Percentiles rank a stretch among this genome's conserved stretches.
Evolutionary conservation across 1,284 basidiomycete species (phyloP).

Genomic region (Ganoderma boninense): DNA sequence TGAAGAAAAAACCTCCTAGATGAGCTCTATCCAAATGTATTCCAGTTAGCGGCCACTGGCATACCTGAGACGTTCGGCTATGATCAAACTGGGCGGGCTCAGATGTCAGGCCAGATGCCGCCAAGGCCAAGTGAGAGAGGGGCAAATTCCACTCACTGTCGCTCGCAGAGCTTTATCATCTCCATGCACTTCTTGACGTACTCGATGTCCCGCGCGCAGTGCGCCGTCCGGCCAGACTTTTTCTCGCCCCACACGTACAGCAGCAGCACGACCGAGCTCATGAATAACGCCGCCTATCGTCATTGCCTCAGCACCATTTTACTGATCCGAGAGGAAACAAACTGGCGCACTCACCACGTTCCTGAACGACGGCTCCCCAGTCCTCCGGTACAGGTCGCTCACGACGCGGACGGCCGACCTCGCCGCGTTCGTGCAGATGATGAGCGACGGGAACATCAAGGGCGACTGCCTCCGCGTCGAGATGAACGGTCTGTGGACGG

Average conservation of each 20-base stretch:
- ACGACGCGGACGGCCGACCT: constrained; percentile 62
- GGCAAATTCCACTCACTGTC: constrained; percentile 44
- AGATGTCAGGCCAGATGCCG: constrained; percentile 7
- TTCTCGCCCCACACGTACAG: constrained; percentile 79
- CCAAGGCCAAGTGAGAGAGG: too few relatives aligned
- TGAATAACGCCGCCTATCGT: constrained; percentile 52
- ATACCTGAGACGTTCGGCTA: constrained; percentile 52
- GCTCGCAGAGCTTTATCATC: constrained; percentile 61
- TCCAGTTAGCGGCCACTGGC: neutral
- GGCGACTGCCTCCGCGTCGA: constrained; percentile 37
- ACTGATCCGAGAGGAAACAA: neutral
- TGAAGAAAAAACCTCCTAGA: constrained; percentile 33
- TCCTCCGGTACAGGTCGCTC: constrained; percentile 46
- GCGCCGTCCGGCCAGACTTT: constrained; percentile 57
- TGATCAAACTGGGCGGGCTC: constrained; percentile 47
- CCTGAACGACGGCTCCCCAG: constrained; percentile 31
- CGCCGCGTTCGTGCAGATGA: constrained; percentile 71
- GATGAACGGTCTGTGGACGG: constrained; percentile 71
- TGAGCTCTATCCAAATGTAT: neutral
- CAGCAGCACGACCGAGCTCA: constrained; percentile 71
- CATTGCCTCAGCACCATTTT: neutral
- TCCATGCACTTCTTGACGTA: constrained; percentile 77
- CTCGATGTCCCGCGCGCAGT: constrained; percentile 66
- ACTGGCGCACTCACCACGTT: constrained; percentile 34
- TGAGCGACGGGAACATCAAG: constrained; percentile 59